These are phyloP conservation scores for Dissophora ornata DNA, from an alignment of 192 early-diverging fungal species.

Conservation along the genomic window DNA sequence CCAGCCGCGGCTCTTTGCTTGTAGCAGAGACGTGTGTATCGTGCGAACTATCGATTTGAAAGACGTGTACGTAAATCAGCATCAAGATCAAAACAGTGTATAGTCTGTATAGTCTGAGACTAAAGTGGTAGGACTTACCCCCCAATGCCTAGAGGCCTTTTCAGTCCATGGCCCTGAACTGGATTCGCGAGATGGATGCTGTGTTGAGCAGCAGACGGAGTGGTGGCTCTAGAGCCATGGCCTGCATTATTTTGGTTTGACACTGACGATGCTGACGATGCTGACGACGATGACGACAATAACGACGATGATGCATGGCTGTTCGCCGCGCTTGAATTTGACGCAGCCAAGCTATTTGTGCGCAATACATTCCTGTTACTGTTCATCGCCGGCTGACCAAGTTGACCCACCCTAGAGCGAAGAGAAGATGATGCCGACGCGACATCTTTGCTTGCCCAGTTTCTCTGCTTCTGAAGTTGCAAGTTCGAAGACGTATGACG, in stretches of 20 bases:
- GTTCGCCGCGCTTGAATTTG: neutral
- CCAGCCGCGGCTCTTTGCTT: conserved; percentile 28
- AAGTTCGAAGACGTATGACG: too few relatives aligned
- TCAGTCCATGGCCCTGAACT: conserved; percentile 10
- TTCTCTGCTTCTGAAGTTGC: too few relatives aligned
- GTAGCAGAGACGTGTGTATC: conserved; percentile 1
- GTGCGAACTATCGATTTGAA: conserved; percentile 1
- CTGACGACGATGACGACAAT: too few relatives aligned
- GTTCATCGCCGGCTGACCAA: neutral
- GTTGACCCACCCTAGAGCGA: too few relatives aligned
- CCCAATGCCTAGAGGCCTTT: conserved; percentile 12
- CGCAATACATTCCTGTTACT: conserved; percentile 8
- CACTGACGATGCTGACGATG: too few relatives aligned
- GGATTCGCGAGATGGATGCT: neutral
- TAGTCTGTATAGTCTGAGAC: neutral
- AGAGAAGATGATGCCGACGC: too few relatives aligned
- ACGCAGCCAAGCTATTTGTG: conserved; percentile 30
- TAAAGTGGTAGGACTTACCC: conserved; percentile 1
- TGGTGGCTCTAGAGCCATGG: neutral
- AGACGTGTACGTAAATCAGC: neutral
- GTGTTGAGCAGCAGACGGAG: neutral
- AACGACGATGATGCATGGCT: neutral
- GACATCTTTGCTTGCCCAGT: too few relatives aligned
- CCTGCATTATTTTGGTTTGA: neutral
- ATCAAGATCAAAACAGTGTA: neutral